Base-by-base conservation (phyloP, 2,329 filamentous ascomycete species). In the Alternaria alternata region DNA sequence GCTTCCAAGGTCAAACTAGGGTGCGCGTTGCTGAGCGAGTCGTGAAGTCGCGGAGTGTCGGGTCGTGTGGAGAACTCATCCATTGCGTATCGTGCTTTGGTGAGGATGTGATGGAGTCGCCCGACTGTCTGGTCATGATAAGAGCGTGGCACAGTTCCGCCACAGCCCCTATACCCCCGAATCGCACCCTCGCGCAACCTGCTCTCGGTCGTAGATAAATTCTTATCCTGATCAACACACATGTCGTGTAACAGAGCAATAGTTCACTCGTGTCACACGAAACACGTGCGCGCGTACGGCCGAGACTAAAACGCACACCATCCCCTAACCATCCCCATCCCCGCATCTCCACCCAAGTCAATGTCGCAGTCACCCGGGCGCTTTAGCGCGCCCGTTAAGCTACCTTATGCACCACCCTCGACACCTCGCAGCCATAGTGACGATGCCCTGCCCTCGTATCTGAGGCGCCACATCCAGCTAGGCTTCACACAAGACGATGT, bases 401-500 rank as follows among this genome's bases (percentile, higher is more conserved):
- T 41, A 5, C 14, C 54, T 41, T 43, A 28, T 11, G 18, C 32
- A 14, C 36, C 52, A 47, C 12, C 24, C 16, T 12, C 34, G 24
- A 32, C 32, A 28, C 38, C 11, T 63, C 41, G 41, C 43, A 30
- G 43, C n/a, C 18, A 12, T 4, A 18, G 2, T 30, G n/a, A 6
- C 30, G 34, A 58, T 24, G 16, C 54, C 3, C 57, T 73, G 2
- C 72, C 73, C 5, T n/a, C 55, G 4, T 75, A 70, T 52, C 64
- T 75, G 5, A 42, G 63, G 0, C 63, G 61, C 2, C 70, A 76
- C 24, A 6, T 71, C 11, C 52, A 68, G 2, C 51, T 76, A 7
- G 72, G 70, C 32, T 76, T 72, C 54, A 64, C 68, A 32, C 32
- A 62, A 1, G 67, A 72, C 32, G 74, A 78, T 44, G 48, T 76